Evolutionary conservation across 306 rosid species (phyloP), one percentile per base, ranked within the genome.

Genomic region (Cicer cuneatum): DNA sequence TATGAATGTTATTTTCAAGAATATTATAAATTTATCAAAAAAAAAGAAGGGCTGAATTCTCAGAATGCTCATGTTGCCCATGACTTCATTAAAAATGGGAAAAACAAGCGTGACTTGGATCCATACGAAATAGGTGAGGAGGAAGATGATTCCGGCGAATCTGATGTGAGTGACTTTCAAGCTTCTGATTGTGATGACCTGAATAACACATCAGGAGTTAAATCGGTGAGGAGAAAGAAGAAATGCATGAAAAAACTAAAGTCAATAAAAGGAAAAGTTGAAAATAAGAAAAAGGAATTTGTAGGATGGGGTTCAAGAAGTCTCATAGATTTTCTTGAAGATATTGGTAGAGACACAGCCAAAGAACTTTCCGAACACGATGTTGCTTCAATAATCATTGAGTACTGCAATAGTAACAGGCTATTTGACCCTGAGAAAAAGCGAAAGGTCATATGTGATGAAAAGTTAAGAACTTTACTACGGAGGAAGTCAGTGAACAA

Each of bases 281-380:
- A 78, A 73, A 70, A 80, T 42, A 84, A 73, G 83, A 84, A 79
- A 76, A 83, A 48, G 29, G 88, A 88, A 64, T 90, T 86, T 79
- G 66, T 75, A 75, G 97, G 93, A 37, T 92, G 97, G 97, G 90
- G 88, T 51, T 86, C 96, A 21, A 84, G 71, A 83, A 53, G 78
- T 58, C 87, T 92, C 33, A 33, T 83, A 74, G 86, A 81, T 29
- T 92, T 92, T 83, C 96, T 92, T 82, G n/a, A 76, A 21, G 13
- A 61, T 39, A 75, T 72, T 8, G 86, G 93, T 38, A 73, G 53
- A 75, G 90, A 87, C 74, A 84, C 84, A 0, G 70, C 66, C 29
- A 63, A 66, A 57, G 82, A 81, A 71, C 66, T 79, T 47, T 86
- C 92, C n/a, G 92, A 88, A 76, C 48, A 75, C 64, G 96, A 90